Evolutionary conservation across 2,329 filamentous ascomycete genomes (phyloP), one percentile per base, ranked within the genome.

Genomic region (Ploettnerulaceae sp.): DNA sequence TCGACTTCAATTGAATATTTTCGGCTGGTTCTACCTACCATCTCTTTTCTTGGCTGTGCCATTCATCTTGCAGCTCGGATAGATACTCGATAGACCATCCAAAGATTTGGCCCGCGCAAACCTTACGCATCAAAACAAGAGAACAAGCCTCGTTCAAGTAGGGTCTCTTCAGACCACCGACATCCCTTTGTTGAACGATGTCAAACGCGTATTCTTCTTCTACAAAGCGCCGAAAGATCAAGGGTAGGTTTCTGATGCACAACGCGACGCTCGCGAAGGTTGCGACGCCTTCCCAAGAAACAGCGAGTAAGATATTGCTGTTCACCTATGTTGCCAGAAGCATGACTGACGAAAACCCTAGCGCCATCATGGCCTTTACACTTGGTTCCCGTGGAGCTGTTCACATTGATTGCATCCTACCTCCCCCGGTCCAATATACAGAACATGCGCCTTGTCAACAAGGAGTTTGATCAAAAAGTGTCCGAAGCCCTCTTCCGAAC

Each of bases 331-430:
- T 18, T 15, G 14, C 31, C 6, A 32, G 29, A n/a, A n/a, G n/a
- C 31, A 15, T 18, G 15, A 18, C 31, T 33, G 25, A 22, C 21
- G 12, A 7, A n/a, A 24, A 21, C n/a, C 8, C 18, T 12, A 17
- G 22, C 42, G 53, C 45, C 40, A 24, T 26, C 14, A 47, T 74
- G 71, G 65, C 68, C 71, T 21, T 17, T 53, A 6, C 58, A 65
- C 39, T 44, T 53, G 4, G 52, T 86, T 1, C 82, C 82, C 0
- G 69, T 77, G 5, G 83, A 86, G 57, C 67, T 86, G 2, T 84
- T 82, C 57, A 71, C 76, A 40, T 57, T 73, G 42, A 78, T 86
- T 44, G 72, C 72, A 5, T 58, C 65, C 1, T 65, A 77, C 57
- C 69, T 86, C 5, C 71, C 76, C 7, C 74, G 77, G 4, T 69